Percentiles rank a stretch among this genome's conserved stretches.
Evolutionary conservation across 2,329 filamentous ascomycete genomes (phyloP).

Genomic region (Apiospora phragmitis): DNA sequence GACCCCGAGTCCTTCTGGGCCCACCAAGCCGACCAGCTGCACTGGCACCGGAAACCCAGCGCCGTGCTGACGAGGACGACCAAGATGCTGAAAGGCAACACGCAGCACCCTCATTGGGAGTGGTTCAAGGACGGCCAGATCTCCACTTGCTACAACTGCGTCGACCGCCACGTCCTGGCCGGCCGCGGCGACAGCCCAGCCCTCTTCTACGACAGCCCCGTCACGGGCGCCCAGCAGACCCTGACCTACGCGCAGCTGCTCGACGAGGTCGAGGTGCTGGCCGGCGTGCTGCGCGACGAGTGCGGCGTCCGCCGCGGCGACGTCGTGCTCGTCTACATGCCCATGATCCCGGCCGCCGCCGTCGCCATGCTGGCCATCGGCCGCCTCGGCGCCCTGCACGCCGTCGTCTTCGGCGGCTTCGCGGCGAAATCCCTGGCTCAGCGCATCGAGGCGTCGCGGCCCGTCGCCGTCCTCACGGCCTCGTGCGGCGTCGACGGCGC

Average conservation of each 20-base stretch:
- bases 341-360: constrained; percentile 90
- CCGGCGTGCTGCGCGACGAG: constrained; percentile 78
- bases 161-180: constrained; percentile 82
- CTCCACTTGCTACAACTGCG: constrained; percentile 87
- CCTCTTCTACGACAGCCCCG: constrained; percentile 86
- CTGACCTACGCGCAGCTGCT: constrained; percentile 77
- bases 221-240: constrained; percentile 70
- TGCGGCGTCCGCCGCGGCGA: constrained; percentile 76
- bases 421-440: constrained; percentile 79
- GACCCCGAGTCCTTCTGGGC: constrained; percentile 75
- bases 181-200: constrained; percentile 75
- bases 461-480: constrained; percentile 78
- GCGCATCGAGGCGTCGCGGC: constrained; percentile 79
- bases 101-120: constrained; percentile 79
- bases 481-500: constrained; percentile 89
- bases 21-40: constrained; percentile 69
- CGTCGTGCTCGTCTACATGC: constrained; percentile 93
- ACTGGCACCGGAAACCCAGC: constrained; percentile 79
- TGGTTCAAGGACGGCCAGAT: constrained; percentile 92
- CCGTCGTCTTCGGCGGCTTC: constrained; percentile 93
- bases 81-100: constrained; percentile 63
- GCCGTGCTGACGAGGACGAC: constrained; percentile 58
- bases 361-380: constrained; percentile 81
- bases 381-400: constrained; percentile 83
- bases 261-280: constrained; percentile 77